phyloP scores from a whole-genome alignment of 768 basidiomycete species.

The Termitomyces sp. region DNA sequence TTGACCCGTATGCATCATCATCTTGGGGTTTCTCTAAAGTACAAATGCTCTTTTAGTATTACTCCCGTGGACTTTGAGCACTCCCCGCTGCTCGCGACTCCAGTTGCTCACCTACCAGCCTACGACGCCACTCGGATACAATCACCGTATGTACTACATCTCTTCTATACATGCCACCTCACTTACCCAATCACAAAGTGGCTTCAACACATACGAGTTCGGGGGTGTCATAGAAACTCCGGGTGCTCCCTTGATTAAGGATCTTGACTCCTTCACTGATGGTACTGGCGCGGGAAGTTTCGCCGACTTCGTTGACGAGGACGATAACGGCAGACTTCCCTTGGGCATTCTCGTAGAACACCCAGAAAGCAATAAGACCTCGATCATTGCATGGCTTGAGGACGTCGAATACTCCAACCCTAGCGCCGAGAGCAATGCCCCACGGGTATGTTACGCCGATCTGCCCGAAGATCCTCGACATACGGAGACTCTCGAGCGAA shows the following conservation, averaged over 20 bases:
- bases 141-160: slow-evolving; percentile 11
- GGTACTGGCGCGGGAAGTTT: slow-evolving; percentile 50
- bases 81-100: slow-evolving; percentile 7
- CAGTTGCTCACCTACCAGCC: slow-evolving; percentile 1
- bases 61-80: background rate
- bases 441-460: slow-evolving; percentile 3
- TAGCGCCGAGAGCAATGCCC: slow-evolving; percentile 14
- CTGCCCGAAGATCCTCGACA: slow-evolving; percentile 11
- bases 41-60: background rate
- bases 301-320: slow-evolving; percentile 33
- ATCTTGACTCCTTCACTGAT: slow-evolving; percentile 57
- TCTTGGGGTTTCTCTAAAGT: background rate
- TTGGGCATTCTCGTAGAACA: slow-evolving; percentile 27
- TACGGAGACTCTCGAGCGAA: slow-evolving; percentile 8
- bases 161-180: slow-evolving; percentile 1
- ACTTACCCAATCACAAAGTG: slow-evolving; percentile 4
- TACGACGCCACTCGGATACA: slow-evolving; percentile 10
- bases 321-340: slow-evolving; percentile 25
- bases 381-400: slow-evolving; percentile 40
- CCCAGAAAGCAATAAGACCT: slow-evolving; percentile 21
- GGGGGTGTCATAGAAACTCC: slow-evolving; percentile 23
- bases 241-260: slow-evolving; percentile 46
- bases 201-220: slow-evolving; percentile 3
- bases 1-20: background rate
- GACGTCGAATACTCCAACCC: slow-evolving; percentile 21